These are phyloP conservation scores for Fraxinus latifolia DNA, from an alignment of 305 asterid genomes.

Conservation along the genomic window DNA sequence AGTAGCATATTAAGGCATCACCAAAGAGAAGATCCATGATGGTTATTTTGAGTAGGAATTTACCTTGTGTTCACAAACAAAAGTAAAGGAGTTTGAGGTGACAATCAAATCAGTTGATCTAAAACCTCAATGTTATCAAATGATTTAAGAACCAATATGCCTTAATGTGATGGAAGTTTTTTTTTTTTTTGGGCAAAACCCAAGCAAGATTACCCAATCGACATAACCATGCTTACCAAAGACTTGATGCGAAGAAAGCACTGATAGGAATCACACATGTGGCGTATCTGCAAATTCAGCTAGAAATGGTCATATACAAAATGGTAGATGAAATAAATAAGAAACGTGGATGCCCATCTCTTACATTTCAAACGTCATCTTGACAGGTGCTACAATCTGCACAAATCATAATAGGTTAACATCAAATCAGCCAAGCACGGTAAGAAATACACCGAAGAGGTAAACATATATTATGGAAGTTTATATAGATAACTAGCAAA, in stretches of 20 bases:
- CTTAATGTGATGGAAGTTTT: neutral
- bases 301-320: slow-evolving; percentile 18
- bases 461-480: neutral
- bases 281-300: slow-evolving; percentile 69
- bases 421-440: slow-evolving; percentile 1
- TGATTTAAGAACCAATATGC: neutral
- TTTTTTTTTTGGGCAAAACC: neutral
- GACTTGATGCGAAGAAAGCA: slow-evolving; percentile 85
- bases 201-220: slow-evolving; percentile 16
- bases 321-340: slow-evolving; percentile 21
- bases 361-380: slow-evolving; percentile 98
- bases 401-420: slow-evolving; percentile 18
- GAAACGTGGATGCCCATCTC: slow-evolving; percentile 30
- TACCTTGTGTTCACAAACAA: neutral
- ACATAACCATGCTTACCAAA: slow-evolving; percentile 60
- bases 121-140: slow-evolving; percentile 6
- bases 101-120: slow-evolving; percentile 7
- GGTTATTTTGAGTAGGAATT: neutral
- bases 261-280: slow-evolving; percentile 93
- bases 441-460: neutral
- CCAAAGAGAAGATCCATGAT: neutral
- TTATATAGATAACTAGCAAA: neutral
- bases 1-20: neutral
- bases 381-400: slow-evolving; percentile 94
- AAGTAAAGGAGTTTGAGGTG: neutral